These are phyloP conservation scores for Euclidium syriacum DNA, from an alignment of 345 rosid species.

Conservation along the genomic window DNA sequence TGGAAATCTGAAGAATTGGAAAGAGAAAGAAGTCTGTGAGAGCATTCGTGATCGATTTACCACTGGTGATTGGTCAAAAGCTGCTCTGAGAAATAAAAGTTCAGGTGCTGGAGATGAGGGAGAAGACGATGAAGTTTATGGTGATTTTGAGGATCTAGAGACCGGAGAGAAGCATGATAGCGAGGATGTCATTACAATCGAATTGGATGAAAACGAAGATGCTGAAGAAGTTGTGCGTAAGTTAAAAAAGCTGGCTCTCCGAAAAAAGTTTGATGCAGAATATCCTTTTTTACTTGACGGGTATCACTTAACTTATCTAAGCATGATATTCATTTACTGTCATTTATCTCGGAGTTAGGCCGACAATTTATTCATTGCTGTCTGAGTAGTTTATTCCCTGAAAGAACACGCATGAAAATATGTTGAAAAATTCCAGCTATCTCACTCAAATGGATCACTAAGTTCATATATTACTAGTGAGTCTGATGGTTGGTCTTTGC, in stretches of 20 bases:
- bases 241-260: conserved; percentile 73
- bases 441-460: background rate
- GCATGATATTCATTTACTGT: background rate
- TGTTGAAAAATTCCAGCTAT: background rate
- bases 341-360: background rate
- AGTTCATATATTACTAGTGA: conserved; percentile 1
- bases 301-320: conserved; percentile 6
- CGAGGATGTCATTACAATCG: conserved; percentile 28
- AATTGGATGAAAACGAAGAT: conserved; percentile 42
- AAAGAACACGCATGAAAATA: conserved; percentile 1
- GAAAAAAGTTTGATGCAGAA: conserved; percentile 74
- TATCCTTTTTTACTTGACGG: conserved; percentile 59
- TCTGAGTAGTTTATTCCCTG: background rate
- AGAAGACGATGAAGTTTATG: conserved; percentile 47
- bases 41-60: conserved; percentile 79
- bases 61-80: conserved; percentile 87
- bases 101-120: conserved; percentile 31
- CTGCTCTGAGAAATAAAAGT: conserved; percentile 51
- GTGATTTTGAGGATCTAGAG: conserved; percentile 96
- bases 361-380: background rate
- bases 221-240: conserved; percentile 46
- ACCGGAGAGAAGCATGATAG: conserved; percentile 52
- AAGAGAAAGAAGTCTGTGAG: conserved; percentile 58
- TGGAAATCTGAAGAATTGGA: conserved; percentile 55
- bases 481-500: background rate